Evolutionary conservation across 805 yeast genomes (phyloP).

Genomic region (Lipomyces chichibuensis): DNA sequence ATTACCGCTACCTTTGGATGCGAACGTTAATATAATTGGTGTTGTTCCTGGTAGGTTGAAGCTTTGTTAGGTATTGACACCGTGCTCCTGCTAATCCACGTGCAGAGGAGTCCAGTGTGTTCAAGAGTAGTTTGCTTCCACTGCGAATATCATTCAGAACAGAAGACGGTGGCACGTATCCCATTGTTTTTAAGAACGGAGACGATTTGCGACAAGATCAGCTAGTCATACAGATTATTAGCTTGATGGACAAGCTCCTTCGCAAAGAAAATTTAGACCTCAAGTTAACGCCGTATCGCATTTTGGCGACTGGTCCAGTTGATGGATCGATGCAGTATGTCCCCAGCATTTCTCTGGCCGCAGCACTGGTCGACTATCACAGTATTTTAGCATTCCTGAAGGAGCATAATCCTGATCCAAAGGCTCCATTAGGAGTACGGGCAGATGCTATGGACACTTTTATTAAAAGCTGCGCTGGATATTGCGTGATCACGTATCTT

Average conservation of each 20-base stretch:
- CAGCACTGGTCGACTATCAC: conserved; percentile 71
- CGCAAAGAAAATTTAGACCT: conserved; percentile 89
- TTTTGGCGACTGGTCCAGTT: conserved; percentile 83
- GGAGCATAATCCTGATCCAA: conserved; percentile 61
- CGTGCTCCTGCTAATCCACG: not conserved
- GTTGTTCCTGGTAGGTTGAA: conserved; percentile 55
- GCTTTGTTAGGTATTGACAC: not conserved
- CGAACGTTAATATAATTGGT: conserved; percentile 72
- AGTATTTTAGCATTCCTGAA: conserved; percentile 75
- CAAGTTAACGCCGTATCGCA: conserved; percentile 83
- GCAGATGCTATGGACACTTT: conserved; percentile 86
- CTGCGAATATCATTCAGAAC: conserved; percentile 78
- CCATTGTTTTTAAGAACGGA: conserved; percentile 92
- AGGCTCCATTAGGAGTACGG: conserved; percentile 49
- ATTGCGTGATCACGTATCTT: conserved; percentile 92
- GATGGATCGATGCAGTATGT: conserved; percentile 94
- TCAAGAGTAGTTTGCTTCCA: conserved; percentile 90
- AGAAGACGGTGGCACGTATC: conserved; percentile 55
- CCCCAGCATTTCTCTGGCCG: conserved; percentile 88
- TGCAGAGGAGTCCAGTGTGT: conserved; percentile 72
- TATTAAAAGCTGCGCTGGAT: conserved; percentile 91
- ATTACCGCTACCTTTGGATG: conserved; percentile 80
- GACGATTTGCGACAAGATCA: conserved; percentile 97
- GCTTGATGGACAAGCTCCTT: conserved; percentile 84
- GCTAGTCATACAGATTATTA: conserved; percentile 89